Evolutionary conservation across 108 stramenopile species (phyloP).

Genomic region (Conticribra guillardii): DNA sequence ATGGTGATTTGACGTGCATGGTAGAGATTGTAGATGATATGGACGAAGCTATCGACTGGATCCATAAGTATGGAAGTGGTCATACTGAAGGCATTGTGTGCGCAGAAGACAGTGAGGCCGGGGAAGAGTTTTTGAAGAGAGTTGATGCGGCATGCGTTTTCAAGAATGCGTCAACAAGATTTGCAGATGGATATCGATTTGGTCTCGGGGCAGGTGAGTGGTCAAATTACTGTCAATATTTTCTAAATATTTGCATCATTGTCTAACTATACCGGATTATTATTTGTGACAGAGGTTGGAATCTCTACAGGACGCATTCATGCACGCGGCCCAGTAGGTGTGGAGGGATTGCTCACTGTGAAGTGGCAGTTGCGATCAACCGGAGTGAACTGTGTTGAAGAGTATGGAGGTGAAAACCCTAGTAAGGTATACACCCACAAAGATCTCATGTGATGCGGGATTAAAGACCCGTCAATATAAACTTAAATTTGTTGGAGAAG

Average conservation of each 20-base stretch:
- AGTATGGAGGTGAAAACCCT: constrained; percentile 38
- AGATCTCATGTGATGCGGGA: constrained; percentile 24
- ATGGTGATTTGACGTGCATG: constrained; percentile 91
- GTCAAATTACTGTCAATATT: not conserved
- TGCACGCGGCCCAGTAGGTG: constrained; percentile 96
- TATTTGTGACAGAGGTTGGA: constrained; percentile 81
- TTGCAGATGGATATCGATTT: constrained; percentile 98
- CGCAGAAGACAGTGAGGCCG: constrained; percentile 77
- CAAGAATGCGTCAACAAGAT: constrained; percentile 97
- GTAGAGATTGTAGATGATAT: constrained; percentile 92
- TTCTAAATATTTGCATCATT: constrained; percentile 1
- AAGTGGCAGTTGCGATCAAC: constrained; percentile 93
- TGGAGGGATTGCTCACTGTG: constrained; percentile 94
- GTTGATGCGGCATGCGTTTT: constrained; percentile 98
- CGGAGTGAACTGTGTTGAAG: constrained; percentile 39
- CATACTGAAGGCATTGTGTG: constrained; percentile 98
- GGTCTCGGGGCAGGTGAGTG: constrained; percentile 86
- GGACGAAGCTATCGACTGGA: constrained; percentile 94
- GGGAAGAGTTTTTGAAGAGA: constrained; percentile 86
- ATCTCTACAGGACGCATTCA: constrained; percentile 97
- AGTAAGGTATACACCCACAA: constrained; percentile 46
- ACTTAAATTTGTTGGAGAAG: no score
- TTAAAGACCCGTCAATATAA: no score
- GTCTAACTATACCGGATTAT: no score
- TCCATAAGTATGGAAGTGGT: constrained; percentile 90